These are phyloP conservation scores for Paramecium sonneborni DNA, from an alignment of 73 alveolate species.

Conservation along the genomic window DNA sequence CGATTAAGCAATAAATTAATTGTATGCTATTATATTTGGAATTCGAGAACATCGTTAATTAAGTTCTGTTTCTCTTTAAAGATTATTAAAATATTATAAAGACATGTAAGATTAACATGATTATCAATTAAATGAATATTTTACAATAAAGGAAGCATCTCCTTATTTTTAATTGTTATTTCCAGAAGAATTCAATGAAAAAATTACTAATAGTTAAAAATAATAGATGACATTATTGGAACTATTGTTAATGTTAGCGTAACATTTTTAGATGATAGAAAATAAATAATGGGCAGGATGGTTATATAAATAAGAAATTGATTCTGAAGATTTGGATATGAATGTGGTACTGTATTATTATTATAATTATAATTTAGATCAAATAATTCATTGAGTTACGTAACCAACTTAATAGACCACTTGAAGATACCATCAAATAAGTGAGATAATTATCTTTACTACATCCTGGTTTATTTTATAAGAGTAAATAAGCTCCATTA, in stretches of 20 bases:
- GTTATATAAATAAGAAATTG: not conserved
- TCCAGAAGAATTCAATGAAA: conserved; percentile 17
- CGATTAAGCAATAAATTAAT: not conserved
- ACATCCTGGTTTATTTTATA: conserved; percentile 7
- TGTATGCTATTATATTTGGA: not conserved
- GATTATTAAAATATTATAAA: not conserved
- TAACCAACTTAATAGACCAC: not conserved
- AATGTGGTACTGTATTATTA: not conserved
- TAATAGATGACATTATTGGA: not conserved
- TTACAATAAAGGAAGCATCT: not conserved
- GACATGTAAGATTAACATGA: not conserved
- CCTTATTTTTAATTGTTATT: not conserved
- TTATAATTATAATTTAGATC: not conserved
- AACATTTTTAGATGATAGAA: not conserved
- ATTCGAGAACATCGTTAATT: not conserved
- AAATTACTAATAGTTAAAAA: not conserved
- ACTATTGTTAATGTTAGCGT: not conserved
- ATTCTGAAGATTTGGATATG: not conserved
- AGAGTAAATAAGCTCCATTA: not conserved
- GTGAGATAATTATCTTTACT: not conserved
- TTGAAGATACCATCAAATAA: not conserved
- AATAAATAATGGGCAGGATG: not conserved
- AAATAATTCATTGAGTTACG: not conserved
- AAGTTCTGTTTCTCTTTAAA: not conserved
- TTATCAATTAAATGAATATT: not conserved